Conservation (phyloP, 768 basidiomycete genomes). For the Hydnomerulius pinastri region DNA sequence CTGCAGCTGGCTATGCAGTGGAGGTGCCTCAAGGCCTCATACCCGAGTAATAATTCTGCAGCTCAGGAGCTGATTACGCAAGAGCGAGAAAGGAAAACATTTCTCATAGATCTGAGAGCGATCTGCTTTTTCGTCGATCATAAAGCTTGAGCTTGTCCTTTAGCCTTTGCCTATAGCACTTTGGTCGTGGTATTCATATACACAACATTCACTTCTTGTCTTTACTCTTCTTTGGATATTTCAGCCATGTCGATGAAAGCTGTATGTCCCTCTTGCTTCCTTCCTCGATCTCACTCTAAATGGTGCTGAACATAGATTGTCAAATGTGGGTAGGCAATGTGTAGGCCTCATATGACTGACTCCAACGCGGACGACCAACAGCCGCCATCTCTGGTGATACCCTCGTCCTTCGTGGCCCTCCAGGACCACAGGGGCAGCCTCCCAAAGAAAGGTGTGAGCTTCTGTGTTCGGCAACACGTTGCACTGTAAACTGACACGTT, state of each 20-base stretch:
- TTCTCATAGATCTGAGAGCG: constrained; percentile 4
- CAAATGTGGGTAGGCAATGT: constrained; percentile 48
- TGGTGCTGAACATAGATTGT: constrained; percentile 44
- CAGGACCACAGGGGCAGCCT: constrained; percentile 79
- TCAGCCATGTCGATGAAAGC: constrained; percentile 72
- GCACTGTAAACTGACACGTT: constrained; percentile 11
- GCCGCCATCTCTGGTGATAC: constrained; percentile 92
- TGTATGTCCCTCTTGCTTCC: constrained; percentile 43
- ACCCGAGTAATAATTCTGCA: too few relatives aligned
- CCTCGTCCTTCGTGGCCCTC: constrained; percentile 76
- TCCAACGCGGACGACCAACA: constrained; percentile 36
- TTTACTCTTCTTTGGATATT: too few relatives aligned
- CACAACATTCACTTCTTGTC: constrained; percentile 4
- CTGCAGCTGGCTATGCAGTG: too few relatives aligned
- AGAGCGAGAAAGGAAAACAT: constrained; percentile 5
- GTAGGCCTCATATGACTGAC: constrained; percentile 17
- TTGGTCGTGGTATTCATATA: not conserved
- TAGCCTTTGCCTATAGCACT: not conserved
- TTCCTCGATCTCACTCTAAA: not conserved
- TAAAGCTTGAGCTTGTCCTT: not conserved
- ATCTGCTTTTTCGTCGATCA: not conserved
- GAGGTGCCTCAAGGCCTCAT: too few relatives aligned
- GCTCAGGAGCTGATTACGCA: too few relatives aligned
- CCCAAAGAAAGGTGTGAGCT: constrained; percentile 80
- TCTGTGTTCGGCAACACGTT: not conserved